Percentiles rank a stretch among this genome's conserved stretches.
These are phyloP conservation scores for Pseudogymnoascus sp. DNA, from an alignment of 2,329 filamentous ascomycete genomes.

Conservation along the genomic window DNA sequence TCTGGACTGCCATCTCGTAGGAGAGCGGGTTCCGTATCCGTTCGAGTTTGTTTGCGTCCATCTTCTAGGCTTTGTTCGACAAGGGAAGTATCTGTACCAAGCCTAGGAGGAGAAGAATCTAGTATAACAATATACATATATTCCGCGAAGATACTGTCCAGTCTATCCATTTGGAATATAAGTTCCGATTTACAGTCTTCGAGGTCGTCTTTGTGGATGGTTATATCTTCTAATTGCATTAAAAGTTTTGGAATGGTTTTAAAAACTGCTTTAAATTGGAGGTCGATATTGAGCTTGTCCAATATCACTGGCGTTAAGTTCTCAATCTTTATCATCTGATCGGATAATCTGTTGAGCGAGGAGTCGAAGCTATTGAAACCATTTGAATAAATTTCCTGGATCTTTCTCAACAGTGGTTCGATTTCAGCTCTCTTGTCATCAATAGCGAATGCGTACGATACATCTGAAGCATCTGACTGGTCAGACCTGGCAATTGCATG, in stretches of 20 bases:
- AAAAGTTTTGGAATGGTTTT: not conserved
- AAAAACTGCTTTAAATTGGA: slow-evolving; percentile 1
- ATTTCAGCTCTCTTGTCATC: not conserved
- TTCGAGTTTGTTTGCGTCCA: not conserved
- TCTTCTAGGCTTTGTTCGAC: not conserved
- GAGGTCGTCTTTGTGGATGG: not conserved
- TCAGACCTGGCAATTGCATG: not conserved
- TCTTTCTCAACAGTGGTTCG: not conserved
- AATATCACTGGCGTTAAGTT: not conserved
- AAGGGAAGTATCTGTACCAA: not conserved
- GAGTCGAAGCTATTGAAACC: not conserved
- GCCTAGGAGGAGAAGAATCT: not conserved
- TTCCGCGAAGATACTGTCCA: not conserved
- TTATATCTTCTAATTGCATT: not conserved
- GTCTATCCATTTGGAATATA: slow-evolving; percentile 2
- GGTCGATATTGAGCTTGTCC: not conserved
- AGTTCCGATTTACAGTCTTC: not conserved
- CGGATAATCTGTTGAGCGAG: not conserved
- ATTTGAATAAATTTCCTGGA: too few relatives aligned
- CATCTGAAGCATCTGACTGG: not conserved
- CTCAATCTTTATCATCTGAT: not conserved
- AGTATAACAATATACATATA: not conserved
- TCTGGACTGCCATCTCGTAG: not conserved
- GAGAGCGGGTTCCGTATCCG: not conserved
- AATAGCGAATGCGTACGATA: not conserved